Percentiles rank a stretch among this genome's conserved stretches.
Conservation (phyloP, 805 yeast species). For the Cyberlindnera samutprakarnensis region DNA sequence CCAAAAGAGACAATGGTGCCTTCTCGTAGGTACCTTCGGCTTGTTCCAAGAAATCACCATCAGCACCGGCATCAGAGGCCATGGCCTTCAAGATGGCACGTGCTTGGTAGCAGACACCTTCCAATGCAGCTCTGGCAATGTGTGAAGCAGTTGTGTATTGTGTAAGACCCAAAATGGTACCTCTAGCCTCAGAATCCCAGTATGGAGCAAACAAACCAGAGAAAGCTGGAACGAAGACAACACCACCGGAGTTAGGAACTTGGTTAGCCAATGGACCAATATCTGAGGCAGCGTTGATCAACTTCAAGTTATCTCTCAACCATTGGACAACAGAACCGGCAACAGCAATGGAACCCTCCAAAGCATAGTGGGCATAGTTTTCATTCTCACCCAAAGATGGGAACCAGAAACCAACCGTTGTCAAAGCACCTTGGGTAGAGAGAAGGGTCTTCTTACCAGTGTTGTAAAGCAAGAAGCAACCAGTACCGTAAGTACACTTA, state of each 20-base stretch:
- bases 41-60: conserved; percentile 47
- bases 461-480: conserved; percentile 84
- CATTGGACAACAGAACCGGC: conserved; percentile 94
- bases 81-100: conserved; percentile 85
- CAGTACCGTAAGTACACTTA: conserved; percentile 95
- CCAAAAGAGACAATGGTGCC: conserved; percentile 46
- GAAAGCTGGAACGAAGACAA: conserved; percentile 91
- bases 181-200: conserved; percentile 91
- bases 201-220: conserved; percentile 93
- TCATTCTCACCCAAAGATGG: conserved; percentile 44
- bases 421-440: conserved; percentile 74
- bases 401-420: conserved; percentile 89
- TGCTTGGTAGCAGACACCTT: conserved; percentile 92
- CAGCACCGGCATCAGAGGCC: conserved; percentile 73
- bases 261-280: conserved; percentile 85
- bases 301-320: conserved; percentile 83
- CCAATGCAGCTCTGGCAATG: conserved; percentile 89
- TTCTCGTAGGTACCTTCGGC: conserved; percentile 33
- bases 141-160: conserved; percentile 90
- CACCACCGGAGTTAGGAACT: conserved; percentile 81
- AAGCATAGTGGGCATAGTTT: conserved; percentile 70
- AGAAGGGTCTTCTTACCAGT: conserved; percentile 70
- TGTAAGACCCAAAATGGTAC: conserved; percentile 88
- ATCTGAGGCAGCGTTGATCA: conserved; percentile 76
- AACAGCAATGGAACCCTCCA: conserved; percentile 94